Evolutionary conservation across 495 filamentous ascomycete genomes (phyloP).

Genomic region (Tetracladium marchalianum): DNA sequence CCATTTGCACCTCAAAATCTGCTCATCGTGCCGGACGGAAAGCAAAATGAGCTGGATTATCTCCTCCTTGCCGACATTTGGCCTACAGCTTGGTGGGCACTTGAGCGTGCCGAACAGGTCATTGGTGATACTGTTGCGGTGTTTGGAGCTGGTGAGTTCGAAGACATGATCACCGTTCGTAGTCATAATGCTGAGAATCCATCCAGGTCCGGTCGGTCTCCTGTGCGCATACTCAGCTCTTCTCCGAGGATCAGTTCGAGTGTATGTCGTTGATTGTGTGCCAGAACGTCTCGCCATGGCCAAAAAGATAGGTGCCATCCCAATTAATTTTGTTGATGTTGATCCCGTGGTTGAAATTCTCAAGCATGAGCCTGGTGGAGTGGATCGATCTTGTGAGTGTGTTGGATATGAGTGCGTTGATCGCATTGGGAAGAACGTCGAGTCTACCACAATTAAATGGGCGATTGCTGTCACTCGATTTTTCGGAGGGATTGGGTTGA

Average conservation of each 20-base stretch:
- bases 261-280: conserved; percentile 46
- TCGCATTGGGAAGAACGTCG: conserved; percentile 2
- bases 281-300: conserved; percentile 39
- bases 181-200: conserved; percentile 24
- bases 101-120: conserved; percentile 42
- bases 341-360: conserved; percentile 6
- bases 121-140: conserved; percentile 46
- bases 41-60: conserved; percentile 35
- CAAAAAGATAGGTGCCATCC: conserved; percentile 36
- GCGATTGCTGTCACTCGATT: conserved; percentile 4
- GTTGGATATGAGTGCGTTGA: conserved; percentile 9
- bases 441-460: neutral
- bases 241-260: conserved; percentile 40
- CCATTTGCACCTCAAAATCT: conserved; percentile 51
- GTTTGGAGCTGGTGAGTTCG: conserved; percentile 23
- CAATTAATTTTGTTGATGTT: conserved; percentile 7
- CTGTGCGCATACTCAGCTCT: conserved; percentile 46
- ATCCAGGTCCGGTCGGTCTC: conserved; percentile 38
- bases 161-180: neutral
- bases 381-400: conserved; percentile 19
- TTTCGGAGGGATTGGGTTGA: conserved; percentile 6
- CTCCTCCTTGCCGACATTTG: conserved; percentile 47
- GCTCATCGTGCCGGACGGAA: conserved; percentile 31
- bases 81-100: conserved; percentile 50
- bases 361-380: conserved; percentile 22